Conservation (phyloP, 768 basidiomycete species). For the Coprinopsis marcescibilis region DNA sequence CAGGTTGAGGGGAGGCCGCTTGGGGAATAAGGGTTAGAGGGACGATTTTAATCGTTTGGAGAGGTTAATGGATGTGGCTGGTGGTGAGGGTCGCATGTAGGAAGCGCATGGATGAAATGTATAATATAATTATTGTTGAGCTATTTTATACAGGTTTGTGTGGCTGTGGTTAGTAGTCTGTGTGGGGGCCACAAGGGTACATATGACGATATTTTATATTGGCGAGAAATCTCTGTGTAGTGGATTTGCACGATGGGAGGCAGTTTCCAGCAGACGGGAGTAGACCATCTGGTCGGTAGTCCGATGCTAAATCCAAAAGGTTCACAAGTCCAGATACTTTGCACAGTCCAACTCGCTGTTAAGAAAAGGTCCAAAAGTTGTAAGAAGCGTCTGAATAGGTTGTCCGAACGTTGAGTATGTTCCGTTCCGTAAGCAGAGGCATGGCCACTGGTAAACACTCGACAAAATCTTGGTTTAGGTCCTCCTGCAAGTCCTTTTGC, state of each 20-base stretch:
- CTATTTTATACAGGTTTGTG: no score
- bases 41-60: not conserved
- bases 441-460: slow-evolving; percentile 4
- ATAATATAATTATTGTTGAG: no score
- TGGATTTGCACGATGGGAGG: no score
- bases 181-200: no score
- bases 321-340: no score
- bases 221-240: no score
- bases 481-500: slow-evolving; percentile 5
- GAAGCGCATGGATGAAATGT: no score
- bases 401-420: slow-evolving; percentile 2
- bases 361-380: slow-evolving; percentile 10
- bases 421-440: slow-evolving; percentile 5
- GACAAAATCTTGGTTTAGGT: slow-evolving; percentile 6
- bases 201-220: no score
- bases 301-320: no score
- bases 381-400: slow-evolving; percentile 10
- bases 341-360: not conserved
- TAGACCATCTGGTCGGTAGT: no score
- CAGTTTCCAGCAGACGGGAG: no score
- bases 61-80: not conserved
- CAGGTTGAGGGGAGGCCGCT: slow-evolving; percentile 58
- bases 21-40: not conserved
- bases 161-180: no score
- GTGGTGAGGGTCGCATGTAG: not conserved